Base-by-base conservation (phyloP, 179 eudicot genomes). In the Vitellaria paradoxa region DNA sequence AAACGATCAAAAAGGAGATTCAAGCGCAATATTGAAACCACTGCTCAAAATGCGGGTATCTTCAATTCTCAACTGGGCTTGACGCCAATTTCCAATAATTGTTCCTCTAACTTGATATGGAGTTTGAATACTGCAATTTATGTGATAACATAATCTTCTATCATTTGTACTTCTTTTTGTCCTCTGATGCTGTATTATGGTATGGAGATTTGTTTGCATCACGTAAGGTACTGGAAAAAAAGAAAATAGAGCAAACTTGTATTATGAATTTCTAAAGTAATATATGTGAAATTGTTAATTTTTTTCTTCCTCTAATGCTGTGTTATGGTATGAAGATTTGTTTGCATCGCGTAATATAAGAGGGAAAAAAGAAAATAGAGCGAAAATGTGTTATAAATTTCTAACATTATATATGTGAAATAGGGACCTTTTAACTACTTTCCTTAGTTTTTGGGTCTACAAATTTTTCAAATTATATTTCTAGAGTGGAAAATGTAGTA, bases 1-100 rank as follows among this genome's bases (percentile, higher is more conserved):
- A 68, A 55, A 46, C 82, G 76, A 64, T 81, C 83, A 62, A 74
- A 37, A 68, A 53, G 62, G 65, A 65, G 37, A 56, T 3, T 18
- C 7, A 77, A 67, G 18, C 18, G 5, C 45, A 18, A 17, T 68
- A 59, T 7, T 62, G 11, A 21, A 59, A 42, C 24, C 8, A 23
- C 63, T 11, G 56, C 18, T 67, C 42, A 13, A 26, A 65, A 30
- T 52, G 26, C 64, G 0, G 78, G 63, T 65, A 76, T 50, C 13
- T 50, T 37, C 30, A 11, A 13, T 18, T 12, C 72, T 65, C 68
- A n/a, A 26, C 52, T 65, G 45, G 49, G 71, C 59, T 8, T 76
- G 26, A 65, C 17, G 50, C 60, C 52, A 17, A 26, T 26, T 76
- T 68, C 18, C n/a, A 9, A 13, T 52, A 42, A 14, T 55, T 56